Evolutionary conservation across 305 asterid genomes (phyloP).

Genomic region (Fraxinus floribunda): DNA sequence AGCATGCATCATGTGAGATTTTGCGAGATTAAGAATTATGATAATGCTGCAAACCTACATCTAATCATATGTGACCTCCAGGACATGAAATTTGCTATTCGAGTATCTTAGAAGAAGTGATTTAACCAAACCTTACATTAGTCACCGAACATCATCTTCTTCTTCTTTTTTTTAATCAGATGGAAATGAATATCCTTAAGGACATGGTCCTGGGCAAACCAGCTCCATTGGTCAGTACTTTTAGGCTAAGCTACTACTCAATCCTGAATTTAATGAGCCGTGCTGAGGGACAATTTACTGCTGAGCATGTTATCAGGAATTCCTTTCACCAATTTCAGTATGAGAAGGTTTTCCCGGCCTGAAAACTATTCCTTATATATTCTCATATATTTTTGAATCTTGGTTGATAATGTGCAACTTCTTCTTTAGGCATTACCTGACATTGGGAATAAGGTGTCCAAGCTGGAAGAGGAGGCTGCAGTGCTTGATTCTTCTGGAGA

Average conservation of each 20-base stretch:
- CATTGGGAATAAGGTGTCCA: constrained; percentile 70
- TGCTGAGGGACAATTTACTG: constrained; percentile 96
- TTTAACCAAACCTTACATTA: neutral
- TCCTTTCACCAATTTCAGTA: constrained; percentile 97
- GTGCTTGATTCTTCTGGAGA: constrained; percentile 91
- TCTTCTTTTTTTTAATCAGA: constrained; percentile 40
- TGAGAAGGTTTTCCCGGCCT: constrained; percentile 71
- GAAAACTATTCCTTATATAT: constrained; percentile 14
- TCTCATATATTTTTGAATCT: constrained; percentile 15
- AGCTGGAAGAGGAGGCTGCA: constrained; percentile 90
- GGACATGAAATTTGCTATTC: constrained; percentile 7
- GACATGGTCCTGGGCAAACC: constrained; percentile 98
- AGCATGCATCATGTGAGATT: constrained; percentile 5
- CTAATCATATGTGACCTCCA: constrained; percentile 14
- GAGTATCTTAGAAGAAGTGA: neutral
- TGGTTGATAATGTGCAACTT: constrained; percentile 31
- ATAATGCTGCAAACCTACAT: neutral
- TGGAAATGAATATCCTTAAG: constrained; percentile 94
- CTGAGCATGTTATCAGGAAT: constrained; percentile 94
- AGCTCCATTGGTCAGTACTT: constrained; percentile 95
- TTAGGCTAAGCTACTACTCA: constrained; percentile 94
- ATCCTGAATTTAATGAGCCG: constrained; percentile 95
- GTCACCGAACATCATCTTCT: neutral
- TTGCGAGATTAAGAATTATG: constrained; percentile 15
- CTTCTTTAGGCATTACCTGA: constrained; percentile 80